These are phyloP conservation scores for Rosa hybrid DNA, from an alignment of 331 rosid species.

Conservation along the genomic window DNA sequence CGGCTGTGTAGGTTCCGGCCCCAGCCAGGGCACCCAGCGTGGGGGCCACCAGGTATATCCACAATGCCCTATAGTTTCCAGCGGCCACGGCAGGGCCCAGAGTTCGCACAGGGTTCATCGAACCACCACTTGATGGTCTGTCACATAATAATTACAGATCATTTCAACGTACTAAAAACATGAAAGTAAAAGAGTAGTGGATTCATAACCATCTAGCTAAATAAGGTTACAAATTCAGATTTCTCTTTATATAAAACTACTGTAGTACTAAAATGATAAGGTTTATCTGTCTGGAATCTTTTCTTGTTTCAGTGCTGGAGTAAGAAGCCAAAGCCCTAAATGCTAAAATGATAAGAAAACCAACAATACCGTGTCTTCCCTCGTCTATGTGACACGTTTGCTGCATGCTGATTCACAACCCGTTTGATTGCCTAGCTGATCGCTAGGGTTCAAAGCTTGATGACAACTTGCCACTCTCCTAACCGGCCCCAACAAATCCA, in stretches of 20 bases:
- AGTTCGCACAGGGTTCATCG: slow-evolving; percentile 89
- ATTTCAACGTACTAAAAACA: neutral
- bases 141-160: neutral
- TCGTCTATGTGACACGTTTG: neutral
- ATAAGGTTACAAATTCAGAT: neutral
- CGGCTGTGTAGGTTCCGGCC: slow-evolving; percentile 58
- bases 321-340: neutral
- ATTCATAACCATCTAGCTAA: neutral
- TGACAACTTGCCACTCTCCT: slow-evolving; percentile 1
- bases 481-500: neutral
- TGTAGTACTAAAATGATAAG: neutral
- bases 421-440: neutral
- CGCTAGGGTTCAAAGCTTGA: neutral
- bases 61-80: slow-evolving; percentile 58
- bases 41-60: slow-evolving; percentile 79
- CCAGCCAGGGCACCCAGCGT: slow-evolving; percentile 77
- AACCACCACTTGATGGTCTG: slow-evolving; percentile 52
- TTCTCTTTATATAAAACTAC: neutral
- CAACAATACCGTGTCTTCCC: neutral
- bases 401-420: neutral
- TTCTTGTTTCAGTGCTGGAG: neutral
- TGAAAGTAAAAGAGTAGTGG: neutral
- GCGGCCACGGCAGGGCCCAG: slow-evolving; percentile 88
- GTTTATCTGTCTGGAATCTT: slow-evolving; percentile 8
- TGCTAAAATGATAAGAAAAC: slow-evolving; percentile 2